phyloP scores from a whole-genome alignment of 208 protist species.

The Trypanosoma scelopori region DNA sequence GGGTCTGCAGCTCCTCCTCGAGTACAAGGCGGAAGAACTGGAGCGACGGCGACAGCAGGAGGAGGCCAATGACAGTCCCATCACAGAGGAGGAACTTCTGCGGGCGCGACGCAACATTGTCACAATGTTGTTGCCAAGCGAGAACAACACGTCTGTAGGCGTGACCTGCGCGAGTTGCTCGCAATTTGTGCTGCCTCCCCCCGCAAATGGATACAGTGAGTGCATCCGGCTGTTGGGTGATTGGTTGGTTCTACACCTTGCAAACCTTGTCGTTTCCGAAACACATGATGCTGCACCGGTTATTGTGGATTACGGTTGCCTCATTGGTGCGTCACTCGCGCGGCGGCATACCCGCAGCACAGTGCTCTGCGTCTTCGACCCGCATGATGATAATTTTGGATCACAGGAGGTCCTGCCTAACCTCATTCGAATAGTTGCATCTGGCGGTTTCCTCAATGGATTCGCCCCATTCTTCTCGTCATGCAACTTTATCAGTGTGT shows the following conservation, averaged over 20 bases:
- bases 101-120: constrained; percentile 6
- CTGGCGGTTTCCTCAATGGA: neutral
- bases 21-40: constrained; percentile 5
- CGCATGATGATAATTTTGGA: neutral
- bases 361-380: constrained; percentile 16
- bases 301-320: constrained; percentile 19
- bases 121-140: neutral
- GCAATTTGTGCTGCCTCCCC: neutral
- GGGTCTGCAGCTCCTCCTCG: constrained; percentile 2
- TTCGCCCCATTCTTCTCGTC: constrained; percentile 1
- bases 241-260: neutral
- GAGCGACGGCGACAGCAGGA: neutral
- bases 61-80: constrained; percentile 6
- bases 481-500: constrained; percentile 16
- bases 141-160: neutral
- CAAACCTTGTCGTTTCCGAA: constrained; percentile 1
- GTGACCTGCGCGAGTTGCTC: too few species aligned
- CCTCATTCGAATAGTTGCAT: constrained; percentile 9
- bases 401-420: neutral
- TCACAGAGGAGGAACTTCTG: neutral
- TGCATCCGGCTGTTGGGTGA: neutral
- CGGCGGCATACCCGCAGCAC: constrained; percentile 3
- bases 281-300: constrained; percentile 1
- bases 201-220: neutral
- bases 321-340: constrained; percentile 4